Evolutionary conservation across 176 grass and related monocot species (phyloP).

Genomic region (Thinopyrum elongatum): DNA sequence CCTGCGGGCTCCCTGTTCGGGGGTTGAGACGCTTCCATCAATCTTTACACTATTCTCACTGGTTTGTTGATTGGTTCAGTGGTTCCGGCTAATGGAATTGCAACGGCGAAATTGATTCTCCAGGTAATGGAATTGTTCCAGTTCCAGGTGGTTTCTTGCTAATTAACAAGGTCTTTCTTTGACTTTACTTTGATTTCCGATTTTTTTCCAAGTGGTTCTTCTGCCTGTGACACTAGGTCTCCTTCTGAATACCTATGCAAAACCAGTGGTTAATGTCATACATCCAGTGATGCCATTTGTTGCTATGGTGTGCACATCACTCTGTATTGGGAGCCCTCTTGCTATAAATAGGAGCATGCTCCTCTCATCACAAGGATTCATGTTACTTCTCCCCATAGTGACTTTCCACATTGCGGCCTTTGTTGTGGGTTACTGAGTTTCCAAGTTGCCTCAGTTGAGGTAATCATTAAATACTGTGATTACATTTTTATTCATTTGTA

Average conservation of each 20-base stretch:
- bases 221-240: slow-evolving; percentile 78
- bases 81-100: slow-evolving; percentile 75
- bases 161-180: not conserved
- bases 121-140: slow-evolving; percentile 43
- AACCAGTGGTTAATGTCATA: slow-evolving; percentile 63
- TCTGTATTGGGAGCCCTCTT: slow-evolving; percentile 92
- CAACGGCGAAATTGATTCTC: slow-evolving; percentile 87
- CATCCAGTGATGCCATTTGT: slow-evolving; percentile 85
- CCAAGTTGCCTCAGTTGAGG: slow-evolving; percentile 74
- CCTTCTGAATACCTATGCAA: slow-evolving; percentile 88
- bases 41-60: too few species aligned
- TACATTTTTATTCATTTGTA: not conserved
- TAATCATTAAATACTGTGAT: slow-evolving; percentile 27
- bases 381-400: slow-evolving; percentile 76
- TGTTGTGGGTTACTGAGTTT: slow-evolving; percentile 69
- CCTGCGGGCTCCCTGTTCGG: slow-evolving; percentile 32
- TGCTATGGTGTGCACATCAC: slow-evolving; percentile 83
- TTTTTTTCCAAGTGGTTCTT: slow-evolving; percentile 63
- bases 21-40: slow-evolving; percentile 24
- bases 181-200: slow-evolving; percentile 11
- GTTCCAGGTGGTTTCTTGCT: not conserved
- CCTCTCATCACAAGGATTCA: slow-evolving; percentile 63
- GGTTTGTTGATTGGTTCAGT: too few species aligned
- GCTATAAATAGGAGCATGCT: slow-evolving; percentile 82
- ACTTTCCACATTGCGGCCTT: slow-evolving; percentile 73